phyloP scores from a whole-genome alignment of 306 rosid species.

The Argentina anserina region DNA sequence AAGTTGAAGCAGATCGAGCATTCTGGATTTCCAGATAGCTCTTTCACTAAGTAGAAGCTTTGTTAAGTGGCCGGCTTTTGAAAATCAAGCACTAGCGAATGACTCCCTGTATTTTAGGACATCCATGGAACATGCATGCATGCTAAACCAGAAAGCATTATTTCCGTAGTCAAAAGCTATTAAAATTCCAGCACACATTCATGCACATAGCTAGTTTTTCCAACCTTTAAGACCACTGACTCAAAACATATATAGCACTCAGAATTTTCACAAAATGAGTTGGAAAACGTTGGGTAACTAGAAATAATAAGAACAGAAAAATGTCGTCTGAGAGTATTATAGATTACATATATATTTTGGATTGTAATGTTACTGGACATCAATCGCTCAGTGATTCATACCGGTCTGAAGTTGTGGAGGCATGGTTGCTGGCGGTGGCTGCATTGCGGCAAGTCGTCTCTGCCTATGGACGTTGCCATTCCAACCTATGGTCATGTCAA shows the following conservation, averaged over 20 bases:
- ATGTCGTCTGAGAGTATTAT: no score
- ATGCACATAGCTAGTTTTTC: constrained; percentile 17
- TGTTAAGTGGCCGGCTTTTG: constrained; percentile 7
- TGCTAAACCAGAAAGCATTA: constrained; percentile 24
- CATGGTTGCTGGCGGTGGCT: background rate
- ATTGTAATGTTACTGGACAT: background rate
- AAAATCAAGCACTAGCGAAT: background rate
- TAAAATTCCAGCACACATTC: constrained; percentile 25
- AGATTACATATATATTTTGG: background rate
- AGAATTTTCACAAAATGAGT: no score
- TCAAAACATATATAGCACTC: no score
- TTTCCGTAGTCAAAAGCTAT: constrained; percentile 22
- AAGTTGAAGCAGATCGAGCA: background rate
- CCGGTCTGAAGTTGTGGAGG: constrained; percentile 19
- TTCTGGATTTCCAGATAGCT: background rate
- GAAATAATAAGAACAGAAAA: background rate
- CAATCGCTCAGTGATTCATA: constrained; percentile 23
- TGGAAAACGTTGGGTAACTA: no score
- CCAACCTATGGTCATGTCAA: constrained; percentile 57
- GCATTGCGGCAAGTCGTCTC: constrained; percentile 30
- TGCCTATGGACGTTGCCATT: constrained; percentile 46
- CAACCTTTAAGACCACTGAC: no score
- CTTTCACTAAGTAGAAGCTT: background rate
- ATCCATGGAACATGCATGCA: constrained; percentile 50
- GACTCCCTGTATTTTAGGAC: constrained; percentile 31